Evolutionary conservation across 306 rosid genomes (phyloP).

Genomic region (Ormosia semicastrata): DNA sequence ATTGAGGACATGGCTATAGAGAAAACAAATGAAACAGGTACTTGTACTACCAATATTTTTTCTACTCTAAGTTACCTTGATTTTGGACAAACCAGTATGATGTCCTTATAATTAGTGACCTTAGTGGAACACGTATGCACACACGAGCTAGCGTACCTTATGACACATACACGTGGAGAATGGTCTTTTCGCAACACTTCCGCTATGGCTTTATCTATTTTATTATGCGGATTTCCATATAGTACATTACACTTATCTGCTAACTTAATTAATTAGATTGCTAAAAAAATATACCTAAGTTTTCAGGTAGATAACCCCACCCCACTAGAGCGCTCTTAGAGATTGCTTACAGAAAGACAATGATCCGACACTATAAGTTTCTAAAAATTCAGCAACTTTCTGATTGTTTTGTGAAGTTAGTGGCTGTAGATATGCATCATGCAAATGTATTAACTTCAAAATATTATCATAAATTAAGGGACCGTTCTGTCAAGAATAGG

Average conservation of each 20-base stretch:
- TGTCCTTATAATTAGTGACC: background rate
- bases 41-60: background rate
- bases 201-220: background rate
- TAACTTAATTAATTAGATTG: background rate
- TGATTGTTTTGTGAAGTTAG: background rate
- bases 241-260: background rate
- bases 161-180: background rate
- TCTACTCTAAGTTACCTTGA: too few species aligned
- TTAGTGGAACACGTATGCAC: slow-evolving; percentile 53
- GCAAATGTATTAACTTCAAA: background rate
- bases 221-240: background rate
- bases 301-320: background rate
- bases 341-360: background rate
- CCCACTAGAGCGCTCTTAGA: background rate
- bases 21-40: background rate
- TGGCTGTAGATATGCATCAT: too few species aligned
- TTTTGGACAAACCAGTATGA: slow-evolving; percentile 1
- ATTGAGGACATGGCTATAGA: background rate
- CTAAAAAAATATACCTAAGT: background rate
- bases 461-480: slow-evolving; percentile 3
- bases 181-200: slow-evolving; percentile 37
- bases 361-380: background rate
- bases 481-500: background rate
- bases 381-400: background rate
- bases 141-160: slow-evolving; percentile 2